Evolutionary conservation across 2,329 filamentous ascomycete genomes (phyloP), one percentile per base, ranked within the genome.

Genomic region (Ceratocystis ficicola): DNA sequence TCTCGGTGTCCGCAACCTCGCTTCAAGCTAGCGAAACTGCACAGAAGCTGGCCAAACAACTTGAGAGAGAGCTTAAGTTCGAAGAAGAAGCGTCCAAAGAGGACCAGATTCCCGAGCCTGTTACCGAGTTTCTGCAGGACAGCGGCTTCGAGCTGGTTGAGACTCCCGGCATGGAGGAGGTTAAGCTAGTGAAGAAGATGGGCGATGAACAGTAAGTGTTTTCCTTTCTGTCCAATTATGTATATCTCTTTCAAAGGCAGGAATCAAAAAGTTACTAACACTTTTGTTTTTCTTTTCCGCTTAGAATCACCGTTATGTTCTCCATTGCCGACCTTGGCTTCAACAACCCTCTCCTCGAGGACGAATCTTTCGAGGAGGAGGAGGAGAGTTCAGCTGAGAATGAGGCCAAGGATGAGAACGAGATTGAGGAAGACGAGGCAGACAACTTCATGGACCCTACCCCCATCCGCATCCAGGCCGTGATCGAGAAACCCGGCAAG

Each of bases 121-220:
- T 96, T 75, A 87, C 90, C 78, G 89, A 94, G 75, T 96, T 95
- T 77, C 78, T 96, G 61, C 86, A 93, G 73, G 93, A 90, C 78
- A 86, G 87, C 73, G 83, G 87, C 50, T 99, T 91, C 76, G 81
- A 93, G 81, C 82, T 94, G 68, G 80, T 89, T 72, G 94, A 99
- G 76, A 84, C 81, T 41, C 81, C 87, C 32, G 94, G 94, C 69
- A 83, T 90, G 76, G 89, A 97, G 78, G 90, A 96, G 71, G 89
- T 99, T 70, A 81, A 88, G 72, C 82, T 99, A 70, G 88, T 85
- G 68, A 88, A 92, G 73, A 87, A 83, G 70, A 93, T 89, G 73
- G 89, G 88, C 72, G 86, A 95, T 69, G 94, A 99, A 80, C 90
- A 87, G 90, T 94, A 77, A 77, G 86, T 76, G 62, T 63, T 69